phyloP scores from a whole-genome alignment of 225 moss, liverwort and hornwort genomes.

The Sphagnum contortum region DNA sequence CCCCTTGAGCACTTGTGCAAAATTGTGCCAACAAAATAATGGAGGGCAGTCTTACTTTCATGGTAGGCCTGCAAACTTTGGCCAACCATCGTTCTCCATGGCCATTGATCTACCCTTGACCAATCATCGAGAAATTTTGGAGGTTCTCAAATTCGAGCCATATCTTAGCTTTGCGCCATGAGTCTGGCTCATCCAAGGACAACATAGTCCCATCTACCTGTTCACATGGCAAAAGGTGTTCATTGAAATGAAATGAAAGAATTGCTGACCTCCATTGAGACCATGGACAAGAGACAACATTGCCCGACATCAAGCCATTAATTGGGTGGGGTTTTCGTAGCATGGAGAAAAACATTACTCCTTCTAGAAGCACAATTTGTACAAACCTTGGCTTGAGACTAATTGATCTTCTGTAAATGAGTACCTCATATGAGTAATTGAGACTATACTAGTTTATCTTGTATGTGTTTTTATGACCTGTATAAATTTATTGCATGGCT shows the following conservation, averaged over 20 bases:
- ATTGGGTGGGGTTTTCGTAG: too few relatives aligned
- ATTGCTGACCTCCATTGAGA: background rate
- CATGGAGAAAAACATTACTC: too few relatives aligned
- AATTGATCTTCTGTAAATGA: background rate
- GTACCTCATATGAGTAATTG: too few relatives aligned
- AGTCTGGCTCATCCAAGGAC: conserved; percentile 30
- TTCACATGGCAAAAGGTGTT: background rate
- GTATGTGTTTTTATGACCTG: background rate
- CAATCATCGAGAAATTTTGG: too few relatives aligned
- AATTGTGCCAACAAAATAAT: too few relatives aligned
- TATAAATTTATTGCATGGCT: too few relatives aligned
- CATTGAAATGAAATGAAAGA: background rate
- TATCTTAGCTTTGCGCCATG: conserved; percentile 1
- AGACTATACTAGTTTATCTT: too few relatives aligned
- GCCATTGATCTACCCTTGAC: conserved; percentile 28
- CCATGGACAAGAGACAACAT: background rate
- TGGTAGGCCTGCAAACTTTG: conserved; percentile 26
- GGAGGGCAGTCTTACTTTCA: background rate
- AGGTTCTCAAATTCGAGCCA: conserved; percentile 42
- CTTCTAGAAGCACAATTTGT: background rate
- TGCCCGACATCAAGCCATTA: too few relatives aligned
- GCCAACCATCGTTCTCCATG: conserved; percentile 37
- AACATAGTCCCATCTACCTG: conserved; percentile 43
- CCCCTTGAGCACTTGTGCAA: too few relatives aligned
- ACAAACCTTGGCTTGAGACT: background rate